A percentile compares a stretch with the other conserved stretches of the same genome.
Evolutionary conservation across 2,329 filamentous ascomycete genomes (phyloP).

Genomic region (Podosphaera xanthii): DNA sequence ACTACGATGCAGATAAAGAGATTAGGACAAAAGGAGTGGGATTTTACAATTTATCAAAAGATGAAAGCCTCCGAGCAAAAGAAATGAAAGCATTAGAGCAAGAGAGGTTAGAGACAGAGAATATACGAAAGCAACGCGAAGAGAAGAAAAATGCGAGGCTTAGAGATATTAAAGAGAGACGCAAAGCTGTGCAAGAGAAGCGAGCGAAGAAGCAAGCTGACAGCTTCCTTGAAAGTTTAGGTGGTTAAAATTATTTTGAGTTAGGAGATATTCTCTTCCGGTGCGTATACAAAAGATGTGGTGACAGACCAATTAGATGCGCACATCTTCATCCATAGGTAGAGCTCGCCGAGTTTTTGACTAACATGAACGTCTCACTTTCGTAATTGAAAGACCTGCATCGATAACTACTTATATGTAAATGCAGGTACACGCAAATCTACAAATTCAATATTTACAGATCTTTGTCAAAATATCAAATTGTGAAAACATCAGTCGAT

Average conservation of each 20-base stretch:
- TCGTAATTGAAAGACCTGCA: too few species aligned
- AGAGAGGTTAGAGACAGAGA: conserved; percentile 40
- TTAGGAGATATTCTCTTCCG: too few species aligned
- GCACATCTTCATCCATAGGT: too few species aligned
- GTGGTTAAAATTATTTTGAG: conserved; percentile 9
- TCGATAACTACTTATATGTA: too few species aligned
- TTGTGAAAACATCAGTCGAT: too few species aligned
- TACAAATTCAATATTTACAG: too few species aligned
- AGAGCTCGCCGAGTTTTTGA: too few species aligned
- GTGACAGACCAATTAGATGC: too few species aligned
- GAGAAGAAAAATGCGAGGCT: conserved; percentile 34
- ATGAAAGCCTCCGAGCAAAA: conserved; percentile 35
- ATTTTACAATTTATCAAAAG: conserved; percentile 73
- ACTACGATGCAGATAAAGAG: conserved; percentile 73
- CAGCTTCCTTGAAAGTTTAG: conserved; percentile 42
- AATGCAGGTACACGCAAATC: too few species aligned
- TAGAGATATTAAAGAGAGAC: conserved; percentile 37
- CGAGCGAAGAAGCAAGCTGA: conserved; percentile 47
- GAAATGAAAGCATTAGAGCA: conserved; percentile 60
- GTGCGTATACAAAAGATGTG: too few species aligned
- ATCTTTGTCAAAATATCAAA: too few species aligned
- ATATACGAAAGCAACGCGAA: conserved; percentile 26
- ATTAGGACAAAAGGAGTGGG: conserved; percentile 71
- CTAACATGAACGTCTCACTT: too few species aligned
- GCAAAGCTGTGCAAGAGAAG: conserved; percentile 21